phyloP scores from a whole-genome alignment of 2,329 filamentous ascomycete species.

The Tolypocladium nubicola region DNA sequence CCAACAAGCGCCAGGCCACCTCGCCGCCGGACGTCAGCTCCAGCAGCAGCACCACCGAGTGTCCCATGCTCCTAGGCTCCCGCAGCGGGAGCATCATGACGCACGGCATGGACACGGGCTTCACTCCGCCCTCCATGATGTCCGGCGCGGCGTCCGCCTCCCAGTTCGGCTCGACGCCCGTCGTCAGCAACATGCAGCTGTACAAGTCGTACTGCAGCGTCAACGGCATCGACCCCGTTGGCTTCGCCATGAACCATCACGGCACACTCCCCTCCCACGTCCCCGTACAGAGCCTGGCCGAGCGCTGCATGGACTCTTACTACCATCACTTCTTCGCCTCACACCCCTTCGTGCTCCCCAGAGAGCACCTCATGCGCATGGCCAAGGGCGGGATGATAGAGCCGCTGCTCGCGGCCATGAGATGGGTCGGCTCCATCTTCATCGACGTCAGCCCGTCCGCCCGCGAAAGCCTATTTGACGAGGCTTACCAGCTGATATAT shows the following conservation, averaged over 20 bases:
- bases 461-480: conserved; percentile 43
- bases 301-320: conserved; percentile 47
- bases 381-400: conserved; percentile 36
- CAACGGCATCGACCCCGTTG: conserved; percentile 13
- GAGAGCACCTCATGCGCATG: conserved; percentile 35
- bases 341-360: conserved; percentile 48
- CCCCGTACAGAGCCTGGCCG: conserved; percentile 26
- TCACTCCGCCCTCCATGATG: conserved; percentile 4
- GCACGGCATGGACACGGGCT: not conserved
- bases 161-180: conserved; percentile 10
- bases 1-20: conserved; percentile 39
- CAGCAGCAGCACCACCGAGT: conserved; percentile 20
- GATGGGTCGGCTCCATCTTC: conserved; percentile 46
- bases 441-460: conserved; percentile 32
- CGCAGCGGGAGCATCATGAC: conserved; percentile 9
- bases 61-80: conserved; percentile 22
- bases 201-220: conserved; percentile 21
- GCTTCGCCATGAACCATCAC: conserved; percentile 8
- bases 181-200: conserved; percentile 24
- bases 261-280: conserved; percentile 8
- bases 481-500: conserved; percentile 42
- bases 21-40: conserved; percentile 18
- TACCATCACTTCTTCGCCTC: conserved; percentile 47
- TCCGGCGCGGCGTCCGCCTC: conserved; percentile 6
- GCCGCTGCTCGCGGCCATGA: conserved; percentile 41